Evolutionary conservation across 345 rosid species (phyloP).

Genomic region (Moringa oleifera): DNA sequence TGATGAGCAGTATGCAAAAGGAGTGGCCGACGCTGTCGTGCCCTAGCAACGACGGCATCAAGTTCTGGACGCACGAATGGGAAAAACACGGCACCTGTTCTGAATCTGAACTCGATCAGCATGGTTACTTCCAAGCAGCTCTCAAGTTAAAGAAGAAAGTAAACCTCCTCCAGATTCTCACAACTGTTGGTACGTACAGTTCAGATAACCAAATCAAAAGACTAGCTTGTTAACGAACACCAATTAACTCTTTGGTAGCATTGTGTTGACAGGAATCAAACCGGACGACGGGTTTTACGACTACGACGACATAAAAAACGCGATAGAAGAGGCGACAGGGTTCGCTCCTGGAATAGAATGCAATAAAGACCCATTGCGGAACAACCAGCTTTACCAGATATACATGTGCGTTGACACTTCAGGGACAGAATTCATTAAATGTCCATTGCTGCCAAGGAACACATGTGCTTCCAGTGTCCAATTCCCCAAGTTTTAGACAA

Average conservation of each 20-base stretch:
- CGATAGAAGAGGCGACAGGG: conserved; percentile 47
- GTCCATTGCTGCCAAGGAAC: conserved; percentile 49
- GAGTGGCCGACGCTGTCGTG: conserved; percentile 81
- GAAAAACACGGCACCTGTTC: conserved; percentile 86
- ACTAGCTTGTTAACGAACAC: no score
- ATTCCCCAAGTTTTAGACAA: conserved; percentile 68
- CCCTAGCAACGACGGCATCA: conserved; percentile 59
- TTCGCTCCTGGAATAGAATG: conserved; percentile 61
- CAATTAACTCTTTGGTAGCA: no score
- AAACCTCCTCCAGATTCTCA: conserved; percentile 59
- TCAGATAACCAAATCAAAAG: no score
- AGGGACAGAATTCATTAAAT: conserved; percentile 57
- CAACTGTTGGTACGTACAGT: conserved; percentile 39
- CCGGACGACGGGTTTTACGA: conserved; percentile 60
- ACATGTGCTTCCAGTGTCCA: conserved; percentile 52
- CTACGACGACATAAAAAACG: conserved; percentile 35
- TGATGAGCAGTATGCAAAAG: conserved; percentile 39
- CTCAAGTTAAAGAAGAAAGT: conserved; percentile 56
- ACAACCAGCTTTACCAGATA: conserved; percentile 65
- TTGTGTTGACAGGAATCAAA: conserved; percentile 62
- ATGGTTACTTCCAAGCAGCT: conserved; percentile 67
- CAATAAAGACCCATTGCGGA: conserved; percentile 46
- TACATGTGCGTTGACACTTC: conserved; percentile 74
- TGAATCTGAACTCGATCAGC: conserved; percentile 77
- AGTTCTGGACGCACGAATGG: conserved; percentile 97